phyloP scores from a whole-genome alignment of 768 basidiomycete genomes.

The Lactifluus echinatus region DNA sequence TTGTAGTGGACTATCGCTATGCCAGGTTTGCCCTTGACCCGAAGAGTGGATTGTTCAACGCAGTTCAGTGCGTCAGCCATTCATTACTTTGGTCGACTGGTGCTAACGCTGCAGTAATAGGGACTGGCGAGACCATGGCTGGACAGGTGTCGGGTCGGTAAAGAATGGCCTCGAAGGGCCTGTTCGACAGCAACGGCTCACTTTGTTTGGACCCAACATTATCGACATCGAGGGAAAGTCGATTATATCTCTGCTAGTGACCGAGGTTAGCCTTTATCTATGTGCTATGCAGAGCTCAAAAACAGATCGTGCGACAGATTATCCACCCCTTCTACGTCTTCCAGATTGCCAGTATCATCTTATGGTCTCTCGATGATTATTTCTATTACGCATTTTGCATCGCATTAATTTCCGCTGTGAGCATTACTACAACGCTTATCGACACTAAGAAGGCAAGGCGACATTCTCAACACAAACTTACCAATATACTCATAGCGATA shows the following conservation, averaged over 20 bases:
- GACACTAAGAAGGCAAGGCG: slow-evolving; percentile 81
- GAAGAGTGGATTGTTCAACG: slow-evolving; percentile 68
- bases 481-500: slow-evolving; percentile 1
- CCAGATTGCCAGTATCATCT: slow-evolving; percentile 87
- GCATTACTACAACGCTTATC: slow-evolving; percentile 76
- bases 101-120: slow-evolving; percentile 32
- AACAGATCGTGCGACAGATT: slow-evolving; percentile 39
- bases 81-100: not conserved
- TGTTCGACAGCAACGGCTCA: slow-evolving; percentile 53
- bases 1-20: slow-evolving; percentile 85
- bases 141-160: slow-evolving; percentile 54
- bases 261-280: slow-evolving; percentile 56
- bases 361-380: slow-evolving; percentile 95
- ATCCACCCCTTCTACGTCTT: slow-evolving; percentile 99
- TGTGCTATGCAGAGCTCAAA: not conserved
- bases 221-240: slow-evolving; percentile 91
- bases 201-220: slow-evolving; percentile 75
- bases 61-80: slow-evolving; percentile 53
- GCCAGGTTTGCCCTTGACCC: slow-evolving; percentile 85
- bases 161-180: slow-evolving; percentile 52
- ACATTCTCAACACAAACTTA: not conserved
- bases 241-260: slow-evolving; percentile 64
- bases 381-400: slow-evolving; percentile 98
- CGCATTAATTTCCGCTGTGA: slow-evolving; percentile 78
- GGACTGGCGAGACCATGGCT: slow-evolving; percentile 82